These are phyloP conservation scores for Hymenoscyphus repandus DNA, from an alignment of 2,329 filamentous ascomycete species.

Conservation along the genomic window DNA sequence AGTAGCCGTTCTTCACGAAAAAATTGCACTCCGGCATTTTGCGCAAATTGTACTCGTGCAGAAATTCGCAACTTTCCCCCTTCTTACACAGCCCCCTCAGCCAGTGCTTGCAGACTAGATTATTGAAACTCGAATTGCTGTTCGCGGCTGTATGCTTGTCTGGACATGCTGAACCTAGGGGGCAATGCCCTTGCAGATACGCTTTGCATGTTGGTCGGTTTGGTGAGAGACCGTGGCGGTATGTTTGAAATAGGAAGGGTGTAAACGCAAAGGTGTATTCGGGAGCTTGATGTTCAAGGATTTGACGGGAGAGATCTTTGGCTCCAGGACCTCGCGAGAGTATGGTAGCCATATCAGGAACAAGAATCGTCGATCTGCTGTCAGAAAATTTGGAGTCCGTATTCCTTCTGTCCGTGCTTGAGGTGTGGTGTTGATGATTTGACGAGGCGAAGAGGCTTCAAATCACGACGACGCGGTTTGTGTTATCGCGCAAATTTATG, in stretches of 20 bases:
- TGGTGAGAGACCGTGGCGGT: constrained; percentile 76
- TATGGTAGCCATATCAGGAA: constrained; percentile 17
- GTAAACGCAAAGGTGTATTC: constrained; percentile 75
- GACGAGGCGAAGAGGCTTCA: too few species aligned
- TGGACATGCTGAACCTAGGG: constrained; percentile 75
- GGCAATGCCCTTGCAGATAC: constrained; percentile 81
- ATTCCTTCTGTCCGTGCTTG: neutral
- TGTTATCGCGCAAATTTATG: constrained; percentile 1
- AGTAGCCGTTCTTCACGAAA: constrained; percentile 89
- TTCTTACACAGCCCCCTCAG: constrained; percentile 97
- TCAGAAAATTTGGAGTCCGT: neutral
- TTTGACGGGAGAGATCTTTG: constrained; percentile 33
- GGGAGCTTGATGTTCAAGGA: constrained; percentile 52
- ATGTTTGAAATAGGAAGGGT: constrained; percentile 76
- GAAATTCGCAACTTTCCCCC: constrained; percentile 91
- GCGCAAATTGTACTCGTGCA: constrained; percentile 97
- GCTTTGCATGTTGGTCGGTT: constrained; percentile 80
- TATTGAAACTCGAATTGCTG: constrained; percentile 56
- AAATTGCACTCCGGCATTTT: constrained; percentile 99
- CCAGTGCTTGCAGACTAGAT: constrained; percentile 97
- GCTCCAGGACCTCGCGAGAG: constrained; percentile 24
- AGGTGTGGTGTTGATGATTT: neutral
- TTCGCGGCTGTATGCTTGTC: constrained; percentile 63
- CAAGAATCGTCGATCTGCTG: neutral
- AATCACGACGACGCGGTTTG: neutral